Percentiles rank a stretch among this genome's conserved stretches.
phyloP scores from a whole-genome alignment of 2,329 filamentous ascomycete species.

The Cercospora beticola region DNA sequence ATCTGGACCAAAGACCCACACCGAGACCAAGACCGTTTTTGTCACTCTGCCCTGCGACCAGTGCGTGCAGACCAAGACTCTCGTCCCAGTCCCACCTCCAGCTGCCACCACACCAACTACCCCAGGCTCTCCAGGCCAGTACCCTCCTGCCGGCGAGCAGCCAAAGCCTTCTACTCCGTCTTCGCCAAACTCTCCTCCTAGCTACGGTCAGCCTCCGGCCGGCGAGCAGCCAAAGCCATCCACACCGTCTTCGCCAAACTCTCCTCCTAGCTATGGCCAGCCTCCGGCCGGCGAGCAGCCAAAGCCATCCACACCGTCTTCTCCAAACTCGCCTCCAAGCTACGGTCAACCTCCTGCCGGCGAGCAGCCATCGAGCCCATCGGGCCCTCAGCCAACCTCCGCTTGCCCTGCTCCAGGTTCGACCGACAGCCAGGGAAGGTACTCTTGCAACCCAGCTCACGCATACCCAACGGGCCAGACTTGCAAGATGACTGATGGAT shows the following conservation, averaged over 20 bases:
- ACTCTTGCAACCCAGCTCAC: constrained; percentile 25
- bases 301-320: neutral
- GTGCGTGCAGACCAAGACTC: constrained; percentile 9
- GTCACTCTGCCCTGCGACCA: constrained; percentile 11
- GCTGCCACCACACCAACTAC: neutral
- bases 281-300: neutral
- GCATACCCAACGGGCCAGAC: constrained; percentile 24
- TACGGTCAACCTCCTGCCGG: neutral
- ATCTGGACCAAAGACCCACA: neutral
- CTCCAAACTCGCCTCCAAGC: neutral
- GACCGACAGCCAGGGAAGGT: constrained; percentile 6
- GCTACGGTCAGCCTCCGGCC: neutral
- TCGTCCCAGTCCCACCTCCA: constrained; percentile 10
- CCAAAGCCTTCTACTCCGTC: neutral
- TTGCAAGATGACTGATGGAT: constrained; percentile 21
- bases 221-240: neutral
- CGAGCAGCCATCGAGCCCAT: neutral
- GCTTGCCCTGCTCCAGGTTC: constrained; percentile 12
- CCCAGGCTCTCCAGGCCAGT: neutral
- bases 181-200: neutral
- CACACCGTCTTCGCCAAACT: neutral
- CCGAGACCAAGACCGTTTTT: constrained; percentile 1
- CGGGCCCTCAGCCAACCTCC: neutral
- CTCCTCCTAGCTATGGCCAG: neutral
- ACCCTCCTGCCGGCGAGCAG: neutral